Percentiles rank a stretch among this genome's conserved stretches.
Conservation (phyloP, 495 filamentous ascomycete genomes). For the Amniculicola lignicola region DNA sequence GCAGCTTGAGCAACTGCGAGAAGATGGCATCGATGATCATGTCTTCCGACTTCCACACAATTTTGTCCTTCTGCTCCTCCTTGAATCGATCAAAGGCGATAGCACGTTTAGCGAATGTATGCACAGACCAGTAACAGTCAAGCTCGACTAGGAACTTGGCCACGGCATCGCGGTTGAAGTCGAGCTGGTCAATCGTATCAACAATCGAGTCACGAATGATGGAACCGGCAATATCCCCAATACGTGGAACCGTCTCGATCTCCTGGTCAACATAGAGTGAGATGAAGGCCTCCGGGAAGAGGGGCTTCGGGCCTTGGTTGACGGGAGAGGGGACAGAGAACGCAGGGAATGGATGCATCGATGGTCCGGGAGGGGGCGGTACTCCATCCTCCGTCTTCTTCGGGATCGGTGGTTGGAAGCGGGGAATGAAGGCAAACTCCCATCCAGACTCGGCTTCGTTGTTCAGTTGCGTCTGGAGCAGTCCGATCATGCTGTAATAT, state of each 20-base stretch:
- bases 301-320: conserved; percentile 63
- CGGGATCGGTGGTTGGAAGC: conserved; percentile 65
- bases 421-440: conserved; percentile 75
- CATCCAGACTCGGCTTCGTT: conserved; percentile 64
- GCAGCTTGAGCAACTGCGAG: conserved; percentile 86
- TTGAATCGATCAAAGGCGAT: conserved; percentile 86
- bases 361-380: conserved; percentile 3
- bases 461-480: conserved; percentile 83
- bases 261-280: conserved; percentile 90
- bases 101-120: conserved; percentile 87
- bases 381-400: conserved; percentile 26
- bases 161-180: conserved; percentile 84
- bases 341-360: conserved; percentile 71
- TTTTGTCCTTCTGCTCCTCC: conserved; percentile 64
- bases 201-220: conserved; percentile 80
- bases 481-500: conserved; percentile 67
- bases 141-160: conserved; percentile 90
- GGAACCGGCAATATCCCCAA: conserved; percentile 69
- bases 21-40: conserved; percentile 96
- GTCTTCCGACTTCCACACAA: conserved; percentile 97
- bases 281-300: conserved; percentile 90
- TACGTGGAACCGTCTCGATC: conserved; percentile 83
- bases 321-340: conserved; percentile 74
- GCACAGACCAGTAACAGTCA: conserved; percentile 85
- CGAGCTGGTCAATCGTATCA: conserved; percentile 90